Conservation (phyloP, 495 filamentous ascomycete genomes). For the Penicillium ochrochloron region DNA sequence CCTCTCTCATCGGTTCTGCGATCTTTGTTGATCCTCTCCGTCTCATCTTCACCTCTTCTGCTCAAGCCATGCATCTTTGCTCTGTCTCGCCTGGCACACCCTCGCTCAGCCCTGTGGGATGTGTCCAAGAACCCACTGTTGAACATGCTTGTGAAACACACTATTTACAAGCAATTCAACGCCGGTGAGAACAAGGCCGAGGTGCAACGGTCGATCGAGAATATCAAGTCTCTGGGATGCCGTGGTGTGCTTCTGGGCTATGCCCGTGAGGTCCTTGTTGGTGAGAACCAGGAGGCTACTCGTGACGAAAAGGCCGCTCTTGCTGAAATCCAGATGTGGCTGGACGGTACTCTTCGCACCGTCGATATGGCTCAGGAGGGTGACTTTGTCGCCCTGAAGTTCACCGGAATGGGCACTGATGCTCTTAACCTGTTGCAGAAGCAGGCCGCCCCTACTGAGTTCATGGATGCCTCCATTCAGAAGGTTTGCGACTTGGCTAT, state of each 20-base stretch:
- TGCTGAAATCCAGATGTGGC: conserved; percentile 73
- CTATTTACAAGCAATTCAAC: conserved; percentile 57
- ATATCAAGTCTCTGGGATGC: conserved; percentile 51
- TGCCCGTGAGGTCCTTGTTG: conserved; percentile 51
- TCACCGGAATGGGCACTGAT: conserved; percentile 86
- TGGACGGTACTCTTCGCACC: conserved; percentile 73
- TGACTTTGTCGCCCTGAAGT: conserved; percentile 91
- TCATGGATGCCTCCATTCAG: conserved; percentile 70
- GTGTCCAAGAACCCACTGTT: conserved; percentile 52
- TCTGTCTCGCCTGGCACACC: conserved; percentile 72
- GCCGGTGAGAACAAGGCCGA: conserved; percentile 54
- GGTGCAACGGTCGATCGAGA: conserved; percentile 47
- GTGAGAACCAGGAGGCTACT: conserved; percentile 39
- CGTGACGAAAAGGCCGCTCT: conserved; percentile 43
- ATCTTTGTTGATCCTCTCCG: conserved; percentile 74
- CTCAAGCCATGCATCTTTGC: conserved; percentile 71
- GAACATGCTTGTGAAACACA: conserved; percentile 51
- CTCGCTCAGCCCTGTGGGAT: conserved; percentile 56
- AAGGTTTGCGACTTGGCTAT: conserved; percentile 77
- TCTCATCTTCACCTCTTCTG: conserved; percentile 78
- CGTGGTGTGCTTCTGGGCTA: conserved; percentile 54
- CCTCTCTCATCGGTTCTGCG: conserved; percentile 76
- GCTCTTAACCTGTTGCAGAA: conserved; percentile 68
- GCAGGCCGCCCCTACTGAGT: conserved; percentile 59
- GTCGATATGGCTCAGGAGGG: conserved; percentile 72